phyloP scores from a whole-genome alignment of 495 filamentous ascomycete genomes.

The Aspergillus bridgeri region DNA sequence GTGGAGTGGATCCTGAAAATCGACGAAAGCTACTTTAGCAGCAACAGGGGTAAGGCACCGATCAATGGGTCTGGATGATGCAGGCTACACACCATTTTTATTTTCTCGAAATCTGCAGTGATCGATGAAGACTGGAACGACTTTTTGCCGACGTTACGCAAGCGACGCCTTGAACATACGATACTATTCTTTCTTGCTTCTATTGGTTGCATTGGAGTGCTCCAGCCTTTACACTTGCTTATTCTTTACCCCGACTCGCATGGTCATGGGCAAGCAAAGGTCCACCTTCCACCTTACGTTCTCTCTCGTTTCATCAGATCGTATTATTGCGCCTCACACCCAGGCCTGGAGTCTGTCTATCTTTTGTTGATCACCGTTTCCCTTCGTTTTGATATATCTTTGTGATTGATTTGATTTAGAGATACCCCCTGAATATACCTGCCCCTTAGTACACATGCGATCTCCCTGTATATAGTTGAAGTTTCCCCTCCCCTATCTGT shows the following conservation, averaged over 20 bases:
- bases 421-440: conserved; percentile 42
- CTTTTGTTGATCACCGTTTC: conserved; percentile 8
- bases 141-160: not conserved
- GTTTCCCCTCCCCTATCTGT: conserved; percentile 19
- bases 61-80: conserved; percentile 20
- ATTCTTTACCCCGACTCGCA: conserved; percentile 6
- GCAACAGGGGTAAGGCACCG: conserved; percentile 26
- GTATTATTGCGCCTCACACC: conserved; percentile 4
- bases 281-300: not conserved
- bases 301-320: not conserved
- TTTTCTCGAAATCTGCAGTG: not conserved
- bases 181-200: not conserved
- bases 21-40: conserved; percentile 56
- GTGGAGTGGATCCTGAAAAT: conserved; percentile 91
- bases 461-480: conserved; percentile 40
- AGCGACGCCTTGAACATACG: not conserved
- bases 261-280: not conserved
- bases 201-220: conserved; percentile 3
- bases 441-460: conserved; percentile 30
- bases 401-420: conserved; percentile 23
- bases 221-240: conserved; percentile 13
- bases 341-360: conserved; percentile 10
- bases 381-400: conserved; percentile 11
- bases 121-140: conserved; percentile 8
- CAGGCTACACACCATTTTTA: not conserved